Evolutionary conservation across 1,139 yeast species (phyloP), one percentile per base, ranked within the genome.

Genomic region (Geotrichum carabidarum): DNA sequence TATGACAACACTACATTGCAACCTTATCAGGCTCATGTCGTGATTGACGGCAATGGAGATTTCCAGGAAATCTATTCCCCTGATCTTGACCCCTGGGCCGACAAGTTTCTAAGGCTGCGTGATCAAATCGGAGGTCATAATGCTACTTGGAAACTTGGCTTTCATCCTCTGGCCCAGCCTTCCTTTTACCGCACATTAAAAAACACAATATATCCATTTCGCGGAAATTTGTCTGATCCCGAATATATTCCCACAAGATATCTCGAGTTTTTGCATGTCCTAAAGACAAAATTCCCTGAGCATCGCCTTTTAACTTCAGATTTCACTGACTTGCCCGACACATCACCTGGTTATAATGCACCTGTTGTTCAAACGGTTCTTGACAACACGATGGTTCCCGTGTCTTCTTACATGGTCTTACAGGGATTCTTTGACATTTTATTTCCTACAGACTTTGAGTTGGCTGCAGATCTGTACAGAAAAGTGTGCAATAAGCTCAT

Each of bases 381-480:
- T 56, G 78, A 82, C 57, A 81, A 82, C 57, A 75, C 76, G 56
- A 85, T 84, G 83, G 78, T 86, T 2, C 86, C 87, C 48, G 79
- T 83, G 0, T 75, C 83, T 37, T 82, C 93, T 0, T 87, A 84
- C 67, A 84, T 88, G 93, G 86, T 81, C 11, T 77, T 84, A 47
- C 95, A 86, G 65, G 96, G 96, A 0, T 85, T 78, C 63, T 88
- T 87, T 67, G 95, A 88, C 68, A 88, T 89, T 51, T 81, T 87
- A 84, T 88, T 88, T 65, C 88, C 95, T 6, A 88, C 96, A 0
- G 86, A 88, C 64, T 89, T 89, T 67, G 73, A 74, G 8, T 70
- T 82, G 14, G 81, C 85, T 3, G 76, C 81, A 47, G 83, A 81
- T 54, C 59, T 88, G 58, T 89, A 89, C 65, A 73, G 74, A 32